Base-by-base conservation (phyloP, 441 rosid species). In the Manihot esculenta region DNA sequence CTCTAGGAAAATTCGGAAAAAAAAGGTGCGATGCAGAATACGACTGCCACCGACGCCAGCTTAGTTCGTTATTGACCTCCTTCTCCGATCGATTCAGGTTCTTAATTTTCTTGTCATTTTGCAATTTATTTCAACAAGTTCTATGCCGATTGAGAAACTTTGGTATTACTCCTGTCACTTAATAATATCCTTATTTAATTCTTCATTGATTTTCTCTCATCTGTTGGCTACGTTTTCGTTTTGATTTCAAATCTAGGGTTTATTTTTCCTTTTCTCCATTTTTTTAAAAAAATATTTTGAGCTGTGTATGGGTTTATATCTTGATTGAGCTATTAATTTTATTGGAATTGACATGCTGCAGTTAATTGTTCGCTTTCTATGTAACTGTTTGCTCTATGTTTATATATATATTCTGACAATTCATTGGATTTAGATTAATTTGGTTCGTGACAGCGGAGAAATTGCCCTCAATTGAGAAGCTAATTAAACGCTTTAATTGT, bases 31-130 rank as follows among this genome's bases (percentile, higher is more conserved):
- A 58, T 50, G 70, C 69, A 45, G 69, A 51, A 69, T 71, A 45
- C 70, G 71, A 78, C 61, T 77, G 47, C 82, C 83, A 64, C 71
- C 83, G 74, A 73, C 79, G 76, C 77, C 72, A 35, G 50, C 41
- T 7, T 51, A 7, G 58, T 55, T 23, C 58, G 4, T 38, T 21
- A 48, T 53, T 50, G 49, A 30, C 58, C 68, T 67, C 24, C 69
- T 55, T 49, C 74, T 66, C 55, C 42, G 82, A 78, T 79, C 83
- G 72, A 68, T 69, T 76, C 78, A 79, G 86, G 90, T 82, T 70
- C 65, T 41, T 45, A 44, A 4, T 14, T 30, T 64, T 33, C 65
- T 64, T n/a, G n/a, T n/a, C n/a, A n/a, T n/a, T n/a, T n/a, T n/a
- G n/a, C n/a, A n/a, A 35, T 33, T 53, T 38, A 7, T 51, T 66